Evolutionary conservation across 495 filamentous ascomycete species (phyloP).

Genomic region (Neurospora sublineolata): DNA sequence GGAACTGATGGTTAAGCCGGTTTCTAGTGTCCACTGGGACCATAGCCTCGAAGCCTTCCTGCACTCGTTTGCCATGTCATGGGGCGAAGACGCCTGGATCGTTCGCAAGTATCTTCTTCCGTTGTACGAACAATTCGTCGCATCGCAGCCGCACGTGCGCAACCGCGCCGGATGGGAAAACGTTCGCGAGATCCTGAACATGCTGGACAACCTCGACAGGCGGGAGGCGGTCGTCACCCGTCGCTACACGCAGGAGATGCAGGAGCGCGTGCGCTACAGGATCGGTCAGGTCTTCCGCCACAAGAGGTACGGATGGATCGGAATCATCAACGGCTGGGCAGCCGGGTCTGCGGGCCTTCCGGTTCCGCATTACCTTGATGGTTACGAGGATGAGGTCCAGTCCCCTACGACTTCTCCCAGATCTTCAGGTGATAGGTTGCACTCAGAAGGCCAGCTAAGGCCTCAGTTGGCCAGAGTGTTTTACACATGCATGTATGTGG

Average conservation of each 20-base stretch:
- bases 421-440: conserved; percentile 27
- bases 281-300: conserved; percentile 83
- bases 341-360: conserved; percentile 21
- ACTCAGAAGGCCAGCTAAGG: background rate
- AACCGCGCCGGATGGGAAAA: conserved; percentile 13
- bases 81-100: conserved; percentile 57
- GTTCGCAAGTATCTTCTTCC: conserved; percentile 55
- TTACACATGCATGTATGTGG: conserved; percentile 71
- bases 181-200: conserved; percentile 38
- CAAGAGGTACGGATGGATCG: conserved; percentile 65
- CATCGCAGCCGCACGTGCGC: conserved; percentile 3
- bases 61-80: conserved; percentile 54
- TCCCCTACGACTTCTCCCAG: conserved; percentile 42
- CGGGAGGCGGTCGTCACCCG: conserved; percentile 44
- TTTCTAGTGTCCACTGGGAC: conserved; percentile 28
- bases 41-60: conserved; percentile 46
- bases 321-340: conserved; percentile 83
- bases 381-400: conserved; percentile 32
- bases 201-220: conserved; percentile 49
- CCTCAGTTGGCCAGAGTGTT: conserved; percentile 55
- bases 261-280: conserved; percentile 45
- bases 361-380: conserved; percentile 22
- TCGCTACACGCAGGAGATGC: conserved; percentile 31
- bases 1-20: conserved; percentile 50
- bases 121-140: conserved; percentile 33